phyloP scores from a whole-genome alignment of 2,329 filamentous ascomycete genomes.

The Elsinoe arachidis region DNA sequence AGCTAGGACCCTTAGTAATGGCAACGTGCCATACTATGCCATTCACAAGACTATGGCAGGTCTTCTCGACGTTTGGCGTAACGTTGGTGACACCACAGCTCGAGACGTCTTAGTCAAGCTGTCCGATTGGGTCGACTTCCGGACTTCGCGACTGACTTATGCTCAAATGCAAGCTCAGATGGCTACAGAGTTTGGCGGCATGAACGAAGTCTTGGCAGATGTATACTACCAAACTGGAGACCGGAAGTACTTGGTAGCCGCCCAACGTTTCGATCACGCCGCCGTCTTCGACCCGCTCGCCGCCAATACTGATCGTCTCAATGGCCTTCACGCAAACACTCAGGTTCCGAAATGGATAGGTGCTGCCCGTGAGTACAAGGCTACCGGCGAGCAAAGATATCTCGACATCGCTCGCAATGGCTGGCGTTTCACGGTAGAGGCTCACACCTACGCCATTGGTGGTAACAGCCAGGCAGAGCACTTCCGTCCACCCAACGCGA shows the following conservation, averaged over 20 bases:
- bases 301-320: slow-evolving; percentile 36
- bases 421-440: slow-evolving; percentile 39
- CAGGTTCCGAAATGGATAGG: slow-evolving; percentile 49
- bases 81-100: slow-evolving; percentile 36
- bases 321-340: slow-evolving; percentile 46
- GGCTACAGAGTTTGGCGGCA: slow-evolving; percentile 45
- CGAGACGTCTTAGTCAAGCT: slow-evolving; percentile 37
- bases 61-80: slow-evolving; percentile 43
- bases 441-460: slow-evolving; percentile 46
- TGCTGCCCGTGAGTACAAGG: slow-evolving; percentile 41
- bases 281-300: slow-evolving; percentile 41
- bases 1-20: slow-evolving; percentile 35
- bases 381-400: slow-evolving; percentile 39
- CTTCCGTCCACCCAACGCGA: slow-evolving; percentile 41
- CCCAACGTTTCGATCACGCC: slow-evolving; percentile 44
- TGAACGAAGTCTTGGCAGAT: slow-evolving; percentile 45
- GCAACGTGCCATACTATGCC: slow-evolving; percentile 47
- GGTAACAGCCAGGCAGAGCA: slow-evolving; percentile 48
- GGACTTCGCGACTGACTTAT: slow-evolving; percentile 37
- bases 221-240: slow-evolving; percentile 41
- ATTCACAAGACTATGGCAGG: slow-evolving; percentile 48
- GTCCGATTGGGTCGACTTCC: slow-evolving; percentile 42
- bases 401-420: slow-evolving; percentile 43
- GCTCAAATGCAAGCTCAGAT: slow-evolving; percentile 42
- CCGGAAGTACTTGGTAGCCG: slow-evolving; percentile 38